Percentiles rank a stretch among this genome's conserved stretches.
Conservation (phyloP, 495 filamentous ascomycete genomes). For the Aspergillus leporis region DNA sequence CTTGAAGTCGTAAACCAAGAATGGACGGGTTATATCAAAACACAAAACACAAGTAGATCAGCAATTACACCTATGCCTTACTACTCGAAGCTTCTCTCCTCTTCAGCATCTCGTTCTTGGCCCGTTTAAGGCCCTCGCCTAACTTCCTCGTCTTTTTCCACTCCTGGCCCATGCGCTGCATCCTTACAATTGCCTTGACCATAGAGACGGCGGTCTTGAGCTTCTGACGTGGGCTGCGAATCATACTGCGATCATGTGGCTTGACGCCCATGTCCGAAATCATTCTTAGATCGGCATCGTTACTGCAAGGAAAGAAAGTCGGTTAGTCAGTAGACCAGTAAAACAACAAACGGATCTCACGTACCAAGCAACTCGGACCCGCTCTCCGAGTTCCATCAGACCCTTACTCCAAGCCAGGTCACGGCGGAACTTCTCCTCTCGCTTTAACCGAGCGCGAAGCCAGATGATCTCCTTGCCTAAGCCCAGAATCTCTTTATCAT, state of each 20-base stretch:
- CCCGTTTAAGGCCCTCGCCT: conserved; percentile 45
- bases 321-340: conserved; percentile 16
- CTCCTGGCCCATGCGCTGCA: conserved; percentile 52
- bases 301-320: conserved; percentile 55
- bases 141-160: conserved; percentile 52
- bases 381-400: conserved; percentile 74
- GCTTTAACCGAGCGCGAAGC: conserved; percentile 72
- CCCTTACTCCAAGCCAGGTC: conserved; percentile 79
- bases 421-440: conserved; percentile 76
- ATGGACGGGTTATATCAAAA: background rate
- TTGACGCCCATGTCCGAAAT: conserved; percentile 76
- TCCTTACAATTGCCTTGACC: conserved; percentile 56
- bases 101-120: conserved; percentile 46
- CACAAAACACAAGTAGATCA: conserved; percentile 12
- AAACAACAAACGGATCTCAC: conserved; percentile 36
- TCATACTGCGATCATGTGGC: conserved; percentile 30
- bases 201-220: conserved; percentile 51
- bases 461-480: conserved; percentile 87
- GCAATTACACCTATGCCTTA: conserved; percentile 19
- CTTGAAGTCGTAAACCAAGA: conserved; percentile 5
- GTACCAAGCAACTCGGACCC: conserved; percentile 80
- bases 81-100: conserved; percentile 36
- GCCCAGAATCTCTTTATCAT: conserved; percentile 79
- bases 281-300: conserved; percentile 85
- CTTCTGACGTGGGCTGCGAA: conserved; percentile 40